Base-by-base conservation (phyloP, 2,329 filamentous ascomycete species). In the Aspergillus caelatus region DNA sequence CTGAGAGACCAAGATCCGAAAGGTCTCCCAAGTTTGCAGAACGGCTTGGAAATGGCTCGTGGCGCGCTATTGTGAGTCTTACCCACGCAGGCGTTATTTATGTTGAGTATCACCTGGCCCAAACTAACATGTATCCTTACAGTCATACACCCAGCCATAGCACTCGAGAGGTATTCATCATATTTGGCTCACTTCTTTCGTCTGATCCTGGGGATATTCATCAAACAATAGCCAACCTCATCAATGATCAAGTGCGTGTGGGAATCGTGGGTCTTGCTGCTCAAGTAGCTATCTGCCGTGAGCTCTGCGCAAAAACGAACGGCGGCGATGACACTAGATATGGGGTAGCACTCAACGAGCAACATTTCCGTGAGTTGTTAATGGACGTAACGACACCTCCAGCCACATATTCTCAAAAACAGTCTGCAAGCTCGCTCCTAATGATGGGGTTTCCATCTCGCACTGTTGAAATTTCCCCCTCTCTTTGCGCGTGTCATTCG, bases 391-490 rank as follows among this genome's bases (percentile, higher is more conserved):
- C 95, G 0, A 97, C 93, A 2, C 95, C 95, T 1, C 95, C 94
- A 0, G 90, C 93, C 21, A 92, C 93, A 14, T 88, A 91, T 60
- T 87, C 89, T 3, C 78, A 68, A 79, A 85, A 71, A 76, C 83
- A 72, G 79, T 70, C 77, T 75, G 61, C 84, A 61, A 80, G 75
- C 65, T 81, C 85, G 2, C 82, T 99, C 46, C 86, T 99, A 30
- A 96, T 96, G 91, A 99, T 99, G 94, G 95, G 95, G 5, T 99
- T 99, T 73, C 95, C 95, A 0, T 96, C 92, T 7, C 87, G 94
- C 43, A 91, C 91, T 2, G 87, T 95, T 6, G 91, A 92, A 59
- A 84, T 88, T 2, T 83, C 83, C 28, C 85, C 89, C 6, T 93
- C 90, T 63, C 88, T 95, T 65, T 99, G 95, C 77, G 93, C 94